These are phyloP conservation scores for Tricholoma furcatifolium DNA, from an alignment of 768 basidiomycete species.

Conservation along the genomic window DNA sequence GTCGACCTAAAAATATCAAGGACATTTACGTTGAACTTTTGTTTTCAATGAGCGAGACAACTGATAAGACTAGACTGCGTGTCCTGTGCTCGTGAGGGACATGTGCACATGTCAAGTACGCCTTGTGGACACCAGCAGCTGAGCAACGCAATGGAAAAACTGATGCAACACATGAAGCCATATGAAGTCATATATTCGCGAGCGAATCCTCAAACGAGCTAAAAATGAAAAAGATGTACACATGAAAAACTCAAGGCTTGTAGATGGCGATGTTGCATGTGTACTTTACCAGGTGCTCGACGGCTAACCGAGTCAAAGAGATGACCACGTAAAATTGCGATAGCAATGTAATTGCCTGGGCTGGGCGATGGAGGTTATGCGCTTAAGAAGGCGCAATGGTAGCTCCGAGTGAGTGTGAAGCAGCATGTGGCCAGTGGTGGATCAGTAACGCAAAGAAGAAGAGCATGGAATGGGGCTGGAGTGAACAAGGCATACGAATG, in stretches of 20 bases:
- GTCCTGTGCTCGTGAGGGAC: neutral
- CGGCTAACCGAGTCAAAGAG: neutral
- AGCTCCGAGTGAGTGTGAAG: conserved; percentile 4
- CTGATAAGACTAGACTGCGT: neutral
- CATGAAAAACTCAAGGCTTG: too few relatives aligned
- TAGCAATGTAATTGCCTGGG: neutral
- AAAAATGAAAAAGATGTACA: conserved; percentile 3
- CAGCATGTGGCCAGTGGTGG: conserved; percentile 15
- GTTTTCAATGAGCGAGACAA: neutral
- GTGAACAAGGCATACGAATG: conserved; percentile 17
- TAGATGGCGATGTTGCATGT: conserved; percentile 9
- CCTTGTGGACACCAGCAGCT: neutral
- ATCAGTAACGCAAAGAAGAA: conserved; percentile 13
- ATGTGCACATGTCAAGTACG: neutral
- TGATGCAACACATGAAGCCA: conserved; percentile 3
- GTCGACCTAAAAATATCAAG: neutral
- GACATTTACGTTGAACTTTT: neutral
- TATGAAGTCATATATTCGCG: too few relatives aligned
- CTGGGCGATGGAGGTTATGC: conserved; percentile 3
- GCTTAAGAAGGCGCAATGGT: neutral
- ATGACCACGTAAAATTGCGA: conserved; percentile 10
- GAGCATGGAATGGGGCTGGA: conserved; percentile 9
- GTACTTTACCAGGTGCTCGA: conserved; percentile 6
- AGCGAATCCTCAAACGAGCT: conserved; percentile 1
- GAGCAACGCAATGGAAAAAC: neutral